Evolutionary conservation across 2,329 filamentous ascomycete species (phyloP).

Genomic region (Aspergillus sp.): DNA sequence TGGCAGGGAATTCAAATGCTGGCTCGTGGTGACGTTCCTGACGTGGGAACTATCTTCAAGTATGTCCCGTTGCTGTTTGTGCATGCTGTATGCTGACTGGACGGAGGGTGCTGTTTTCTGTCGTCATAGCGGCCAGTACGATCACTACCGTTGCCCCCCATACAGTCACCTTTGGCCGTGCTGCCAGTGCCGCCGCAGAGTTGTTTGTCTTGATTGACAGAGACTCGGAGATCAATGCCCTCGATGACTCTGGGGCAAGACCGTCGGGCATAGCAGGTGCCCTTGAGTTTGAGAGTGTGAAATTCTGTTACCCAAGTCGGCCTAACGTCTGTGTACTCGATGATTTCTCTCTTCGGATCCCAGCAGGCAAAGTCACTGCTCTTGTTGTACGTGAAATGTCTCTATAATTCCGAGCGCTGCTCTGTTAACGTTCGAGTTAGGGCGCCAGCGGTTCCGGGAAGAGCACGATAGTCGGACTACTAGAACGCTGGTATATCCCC

Average conservation of each 20-base stretch:
- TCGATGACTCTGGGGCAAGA: too few species aligned
- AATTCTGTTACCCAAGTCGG: constrained; percentile 35
- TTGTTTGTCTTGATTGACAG: constrained; percentile 41
- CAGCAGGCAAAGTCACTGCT: constrained; percentile 51
- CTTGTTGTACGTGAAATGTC: constrained; percentile 50
- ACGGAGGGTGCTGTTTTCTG: too few species aligned
- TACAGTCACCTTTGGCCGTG: constrained; percentile 39
- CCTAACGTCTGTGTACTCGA: constrained; percentile 39
- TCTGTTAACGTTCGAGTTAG: too few species aligned
- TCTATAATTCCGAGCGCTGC: too few species aligned
- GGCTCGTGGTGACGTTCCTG: too few species aligned
- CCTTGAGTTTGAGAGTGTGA: too few species aligned
- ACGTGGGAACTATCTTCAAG: too few species aligned
- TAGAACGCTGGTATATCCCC: constrained; percentile 69
- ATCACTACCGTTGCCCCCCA: constrained; percentile 34
- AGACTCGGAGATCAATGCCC: too few species aligned
- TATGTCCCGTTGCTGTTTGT: too few species aligned
- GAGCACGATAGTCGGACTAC: constrained; percentile 69
- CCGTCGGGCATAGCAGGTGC: too few species aligned
- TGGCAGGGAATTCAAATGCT: too few species aligned
- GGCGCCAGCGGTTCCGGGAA: constrained; percentile 68
- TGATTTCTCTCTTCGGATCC: constrained; percentile 32
- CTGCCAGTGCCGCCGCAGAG: constrained; percentile 42
- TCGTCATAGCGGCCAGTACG: constrained; percentile 36
- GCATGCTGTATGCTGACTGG: too few species aligned